Evolutionary conservation across 768 basidiomycete species (phyloP), one percentile per base, ranked within the genome.

Genomic region (Epithele typhae): DNA sequence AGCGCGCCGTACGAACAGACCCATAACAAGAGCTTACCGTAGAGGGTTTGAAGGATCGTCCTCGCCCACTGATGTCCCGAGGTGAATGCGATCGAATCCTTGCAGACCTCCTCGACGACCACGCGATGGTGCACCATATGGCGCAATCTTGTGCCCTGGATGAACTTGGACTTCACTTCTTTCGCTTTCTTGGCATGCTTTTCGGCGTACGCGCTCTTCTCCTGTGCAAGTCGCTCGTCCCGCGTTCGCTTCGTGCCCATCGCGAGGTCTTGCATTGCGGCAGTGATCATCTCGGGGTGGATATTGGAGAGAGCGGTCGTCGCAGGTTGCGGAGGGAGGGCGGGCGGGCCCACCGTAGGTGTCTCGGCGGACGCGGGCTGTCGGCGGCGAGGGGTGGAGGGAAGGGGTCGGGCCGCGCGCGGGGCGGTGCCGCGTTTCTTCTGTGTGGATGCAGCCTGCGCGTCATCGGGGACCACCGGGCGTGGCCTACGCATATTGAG

Each of bases 41-140:
- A 15, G 23, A 48, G 10, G 23, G 23, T 30, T 17, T 48, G 34
- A n/a, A 12, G 1, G 10, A 48, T 14, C 3, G 42, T 33, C 8
- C 3, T 5, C 9, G 37, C 39, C 22, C 40, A 21, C 14, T 48
- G 30, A 5, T 27, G 2, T 0, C 37, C 33, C n/a, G 23, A 10
- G 22, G 25, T 4, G 19, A 34, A 49, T 2, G 27, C 25, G 3
- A 22, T 18, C 11, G 38, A 22, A 12, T 35, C 42, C 3, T 14
- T 9, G 6, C 22, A 34, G 6, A 49, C 48, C 22, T 49, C 42
- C 19, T 43, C 21, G 15, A 44, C 35, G 27, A 43, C 40, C n/a
- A 49, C 25, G 18, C 48, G 48, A 30, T 43, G 42, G 21, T 49
- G 48, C 12, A 22, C 15, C 10, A 33, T 37, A 2, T 23, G 24